These are phyloP conservation scores for Atractiella rhizophila DNA, from an alignment of 768 basidiomycete genomes.

Conservation along the genomic window DNA sequence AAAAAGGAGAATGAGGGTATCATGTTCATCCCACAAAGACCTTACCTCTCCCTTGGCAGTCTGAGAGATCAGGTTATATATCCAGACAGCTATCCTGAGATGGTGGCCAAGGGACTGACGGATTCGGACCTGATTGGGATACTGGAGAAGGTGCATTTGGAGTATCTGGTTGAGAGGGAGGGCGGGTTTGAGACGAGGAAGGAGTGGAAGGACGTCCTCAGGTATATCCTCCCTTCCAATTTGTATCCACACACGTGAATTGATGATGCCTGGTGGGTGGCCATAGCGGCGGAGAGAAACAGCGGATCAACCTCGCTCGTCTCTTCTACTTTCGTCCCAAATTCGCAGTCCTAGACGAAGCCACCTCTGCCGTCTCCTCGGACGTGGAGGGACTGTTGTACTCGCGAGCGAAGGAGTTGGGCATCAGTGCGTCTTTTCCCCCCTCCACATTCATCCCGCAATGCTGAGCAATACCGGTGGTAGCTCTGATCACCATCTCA, in stretches of 20 bases:
- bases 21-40: constrained; percentile 59
- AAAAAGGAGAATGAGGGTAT: too few relatives aligned
- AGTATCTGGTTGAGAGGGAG: constrained; percentile 59
- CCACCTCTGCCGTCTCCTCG: constrained; percentile 80
- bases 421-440: constrained; percentile 33
- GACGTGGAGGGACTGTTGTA: constrained; percentile 95
- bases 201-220: constrained; percentile 81
- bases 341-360: constrained; percentile 72
- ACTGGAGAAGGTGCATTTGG: constrained; percentile 53
- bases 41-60: constrained; percentile 72
- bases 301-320: constrained; percentile 68
- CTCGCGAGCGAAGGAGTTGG: constrained; percentile 62
- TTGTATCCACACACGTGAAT: constrained; percentile 10
- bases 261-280: constrained; percentile 2
- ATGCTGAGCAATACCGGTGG: constrained; percentile 6
- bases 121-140: constrained; percentile 48
- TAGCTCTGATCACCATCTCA: constrained; percentile 73
- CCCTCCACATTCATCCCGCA: neutral
- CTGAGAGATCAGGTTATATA: constrained; percentile 76
- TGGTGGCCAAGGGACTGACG: constrained; percentile 34
- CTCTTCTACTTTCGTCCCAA: constrained; percentile 66
- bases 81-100: constrained; percentile 59
- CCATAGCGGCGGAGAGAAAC: neutral
- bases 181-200: constrained; percentile 73
- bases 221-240: too few relatives aligned